A percentile compares a stretch with the other conserved stretches of the same genome.
Conservation (phyloP, 257 asterid genomes). For the Verbascum thapsus region DNA sequence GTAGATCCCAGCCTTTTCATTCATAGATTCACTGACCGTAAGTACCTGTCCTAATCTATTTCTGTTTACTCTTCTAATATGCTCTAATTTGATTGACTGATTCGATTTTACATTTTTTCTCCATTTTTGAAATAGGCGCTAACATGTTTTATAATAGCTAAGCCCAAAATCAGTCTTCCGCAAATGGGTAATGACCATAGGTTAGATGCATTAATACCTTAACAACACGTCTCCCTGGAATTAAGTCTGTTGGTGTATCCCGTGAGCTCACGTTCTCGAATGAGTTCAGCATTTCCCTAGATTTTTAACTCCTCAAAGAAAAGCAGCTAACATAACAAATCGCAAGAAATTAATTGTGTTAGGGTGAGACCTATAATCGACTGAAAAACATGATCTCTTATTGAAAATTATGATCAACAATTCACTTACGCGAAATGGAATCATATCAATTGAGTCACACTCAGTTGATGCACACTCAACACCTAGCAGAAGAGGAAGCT, state of each 20-base stretch:
- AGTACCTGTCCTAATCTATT: conserved; percentile 30
- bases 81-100: conserved; percentile 1
- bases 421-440: too few species aligned
- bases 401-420: too few species aligned
- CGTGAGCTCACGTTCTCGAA: conserved; percentile 19
- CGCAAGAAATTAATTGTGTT: background rate
- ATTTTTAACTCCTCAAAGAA: conserved; percentile 1
- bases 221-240: conserved; percentile 2
- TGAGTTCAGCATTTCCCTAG: background rate
- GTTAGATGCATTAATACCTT: background rate
- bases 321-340: conserved; percentile 9
- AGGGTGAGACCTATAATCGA: too few species aligned
- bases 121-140: background rate
- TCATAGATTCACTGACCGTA: conserved; percentile 79
- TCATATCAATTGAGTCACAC: too few species aligned
- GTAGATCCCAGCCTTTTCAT: conserved; percentile 94
- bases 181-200: conserved; percentile 13
- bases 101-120: background rate
- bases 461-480: too few species aligned
- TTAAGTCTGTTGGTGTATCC: conserved; percentile 13
- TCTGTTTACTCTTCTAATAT: conserved; percentile 15
- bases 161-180: conserved; percentile 8
- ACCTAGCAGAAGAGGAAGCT: too few species aligned
- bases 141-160: conserved; percentile 11
- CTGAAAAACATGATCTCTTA: too few species aligned